phyloP scores from a whole-genome alignment of 108 stramenopile species.

The Nitzschia inconspicua region DNA sequence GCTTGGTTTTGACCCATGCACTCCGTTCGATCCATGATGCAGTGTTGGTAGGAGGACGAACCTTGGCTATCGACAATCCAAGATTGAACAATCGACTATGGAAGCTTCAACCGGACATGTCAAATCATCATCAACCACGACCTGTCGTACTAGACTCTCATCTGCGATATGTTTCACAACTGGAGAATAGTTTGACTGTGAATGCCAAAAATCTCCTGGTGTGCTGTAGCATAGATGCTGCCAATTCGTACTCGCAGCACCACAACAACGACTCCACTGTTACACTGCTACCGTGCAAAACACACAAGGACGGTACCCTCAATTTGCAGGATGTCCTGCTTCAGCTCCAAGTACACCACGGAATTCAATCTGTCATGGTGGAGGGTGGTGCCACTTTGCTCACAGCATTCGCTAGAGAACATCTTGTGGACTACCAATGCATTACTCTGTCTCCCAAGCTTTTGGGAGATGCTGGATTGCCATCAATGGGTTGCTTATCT shows the following conservation, averaged over 20 bases:
- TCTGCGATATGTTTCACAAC: conserved; percentile 25
- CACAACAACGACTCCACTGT: conserved; percentile 9
- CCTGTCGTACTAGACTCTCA: conserved; percentile 74
- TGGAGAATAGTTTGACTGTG: conserved; percentile 3
- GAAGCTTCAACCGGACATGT: not conserved
- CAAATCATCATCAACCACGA: conserved; percentile 42
- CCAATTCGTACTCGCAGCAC: not conserved
- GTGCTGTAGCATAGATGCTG: conserved; percentile 36
- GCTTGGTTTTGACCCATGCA: conserved; percentile 63
- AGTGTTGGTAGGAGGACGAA: conserved; percentile 70
- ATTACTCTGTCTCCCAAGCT: conserved; percentile 66
- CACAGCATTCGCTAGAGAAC: conserved; percentile 33
- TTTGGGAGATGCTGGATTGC: conserved; percentile 24
- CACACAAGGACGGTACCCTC: conserved; percentile 27
- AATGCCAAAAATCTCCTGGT: conserved; percentile 31
- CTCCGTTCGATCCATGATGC: conserved; percentile 76
- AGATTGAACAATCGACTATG: conserved; percentile 70
- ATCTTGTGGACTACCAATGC: conserved; percentile 61
- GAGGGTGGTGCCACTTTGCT: conserved; percentile 70
- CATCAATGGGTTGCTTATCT: not conserved
- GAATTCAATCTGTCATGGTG: conserved; percentile 71
- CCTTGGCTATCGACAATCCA: conserved; percentile 67
- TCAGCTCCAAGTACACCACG: conserved; percentile 35
- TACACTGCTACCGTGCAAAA: conserved; percentile 47
- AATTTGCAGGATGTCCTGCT: conserved; percentile 50